Evolutionary conservation across 352 stramenopile species (phyloP).

Genomic region (Lagenidium giganteum): DNA sequence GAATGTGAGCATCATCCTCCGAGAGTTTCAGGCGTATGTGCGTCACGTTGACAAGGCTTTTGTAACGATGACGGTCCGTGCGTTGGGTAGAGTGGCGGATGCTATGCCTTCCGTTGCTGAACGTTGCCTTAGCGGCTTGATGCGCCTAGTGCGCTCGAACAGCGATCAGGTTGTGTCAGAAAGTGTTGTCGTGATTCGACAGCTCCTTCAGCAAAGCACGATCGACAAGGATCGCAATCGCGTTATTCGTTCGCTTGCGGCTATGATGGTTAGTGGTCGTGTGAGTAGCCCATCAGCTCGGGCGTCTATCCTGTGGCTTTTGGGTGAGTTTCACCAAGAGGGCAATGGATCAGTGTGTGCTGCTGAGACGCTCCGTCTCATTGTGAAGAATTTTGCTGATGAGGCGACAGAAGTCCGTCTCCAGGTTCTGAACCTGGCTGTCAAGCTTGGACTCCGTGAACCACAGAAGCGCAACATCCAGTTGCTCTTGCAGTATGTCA

Average conservation of each 20-base stretch:
- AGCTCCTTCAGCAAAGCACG: slow-evolving; percentile 89
- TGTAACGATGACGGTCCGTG: slow-evolving; percentile 90
- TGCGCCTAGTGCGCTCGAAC: slow-evolving; percentile 79
- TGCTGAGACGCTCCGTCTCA: slow-evolving; percentile 79
- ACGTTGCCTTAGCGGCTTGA: slow-evolving; percentile 87
- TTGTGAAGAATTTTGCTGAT: slow-evolving; percentile 85
- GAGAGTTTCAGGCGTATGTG: slow-evolving; percentile 96
- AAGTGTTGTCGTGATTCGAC: slow-evolving; percentile 93
- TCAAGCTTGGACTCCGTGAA: slow-evolving; percentile 85
- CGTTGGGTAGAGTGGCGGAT: slow-evolving; percentile 91
- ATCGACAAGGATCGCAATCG: slow-evolving; percentile 76
- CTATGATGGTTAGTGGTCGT: slow-evolving; percentile 67
- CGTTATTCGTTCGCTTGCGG: slow-evolving; percentile 72
- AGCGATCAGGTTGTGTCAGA: slow-evolving; percentile 92
- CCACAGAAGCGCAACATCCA: slow-evolving; percentile 70
- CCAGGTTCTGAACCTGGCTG: slow-evolving; percentile 89
- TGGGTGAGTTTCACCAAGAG: slow-evolving; percentile 85
- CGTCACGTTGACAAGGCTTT: slow-evolving; percentile 94
- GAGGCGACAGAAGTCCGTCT: slow-evolving; percentile 86
- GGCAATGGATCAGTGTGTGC: slow-evolving; percentile 59
- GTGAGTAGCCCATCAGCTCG: slow-evolving; percentile 73
- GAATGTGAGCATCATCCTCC: slow-evolving; percentile 92
- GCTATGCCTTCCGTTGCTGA: slow-evolving; percentile 86
- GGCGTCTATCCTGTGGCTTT: slow-evolving; percentile 91
- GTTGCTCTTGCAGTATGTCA: slow-evolving; percentile 85